Base-by-base conservation (phyloP, 2,329 filamentous ascomycete genomes). In the Mollisia scopiformis region DNA sequence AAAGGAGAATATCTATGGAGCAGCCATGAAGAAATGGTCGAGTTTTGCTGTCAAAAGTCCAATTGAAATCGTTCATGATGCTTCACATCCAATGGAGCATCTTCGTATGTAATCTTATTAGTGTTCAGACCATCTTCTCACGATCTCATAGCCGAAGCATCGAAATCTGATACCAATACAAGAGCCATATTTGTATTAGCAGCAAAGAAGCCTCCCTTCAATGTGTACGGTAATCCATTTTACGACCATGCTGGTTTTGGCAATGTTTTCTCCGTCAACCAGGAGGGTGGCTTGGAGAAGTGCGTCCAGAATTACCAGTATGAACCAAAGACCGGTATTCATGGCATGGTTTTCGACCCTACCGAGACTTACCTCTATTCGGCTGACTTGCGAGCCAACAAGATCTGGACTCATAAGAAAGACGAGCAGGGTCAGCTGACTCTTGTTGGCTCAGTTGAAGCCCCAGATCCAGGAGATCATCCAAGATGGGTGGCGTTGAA, bases 11-110 rank as follows among this genome's bases (percentile, higher is more conserved):
- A 88, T 96, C 62, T 96, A 96, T 75, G 92, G 92, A 70, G 88
- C 92, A 3, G 91, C 91, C 62, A 95, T 95, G 91, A 96, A 96
- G 82, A 94, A 93, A 75, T 96, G 92, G 91, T 89, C 89, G 53
- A 93, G 89, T 74, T 94, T 91, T 75, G 80, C 87, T 49, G 89
- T 96, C 70, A 85, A 88, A 69, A 88, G 85, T 68, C 90, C 92
- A 2, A 88, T 86, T 1, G 86, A 92, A 53, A 95, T 96, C 66
- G 78, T 86, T 50, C 92, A 95, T 68, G 84, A 89, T 74, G 82
- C 82, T 47, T 92, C 92, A 14, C 87, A 92, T 75, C 83, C 89
- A 2, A 89, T 96, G 75, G 87, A 85, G 47, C 89, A 91, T 68
- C 84, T 96, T 73, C 85, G 90, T 92, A 82, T 57, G 85, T 78